Evolutionary conservation across 164 flowering plant species (phyloP).

Genomic region (Annona cherimola): DNA sequence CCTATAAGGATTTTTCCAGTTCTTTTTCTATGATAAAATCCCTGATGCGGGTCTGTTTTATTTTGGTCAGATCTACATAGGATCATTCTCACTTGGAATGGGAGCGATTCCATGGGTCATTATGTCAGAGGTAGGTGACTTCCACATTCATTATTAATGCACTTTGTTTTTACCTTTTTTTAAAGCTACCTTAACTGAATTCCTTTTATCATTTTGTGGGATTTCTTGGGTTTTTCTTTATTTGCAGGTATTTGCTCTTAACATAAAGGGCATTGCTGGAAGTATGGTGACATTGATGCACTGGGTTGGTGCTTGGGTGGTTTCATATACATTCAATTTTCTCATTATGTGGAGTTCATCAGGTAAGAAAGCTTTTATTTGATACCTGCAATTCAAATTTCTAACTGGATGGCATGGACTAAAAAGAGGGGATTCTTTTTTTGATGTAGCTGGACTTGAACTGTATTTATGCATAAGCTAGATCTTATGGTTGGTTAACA

Average conservation of each 20-base stretch:
- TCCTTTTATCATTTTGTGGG: background rate
- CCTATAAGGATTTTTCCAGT: background rate
- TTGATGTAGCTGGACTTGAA: background rate
- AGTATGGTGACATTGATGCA: constrained; percentile 79
- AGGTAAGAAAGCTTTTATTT: constrained; percentile 35
- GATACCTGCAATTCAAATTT: too few relatives aligned
- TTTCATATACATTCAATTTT: constrained; percentile 77
- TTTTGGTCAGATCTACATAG: constrained; percentile 46
- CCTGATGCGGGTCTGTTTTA: background rate
- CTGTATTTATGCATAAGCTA: too few relatives aligned
- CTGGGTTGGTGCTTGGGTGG: constrained; percentile 83
- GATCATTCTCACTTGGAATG: constrained; percentile 76
- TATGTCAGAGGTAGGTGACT: constrained; percentile 78
- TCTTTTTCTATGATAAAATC: background rate
- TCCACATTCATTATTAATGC: background rate
- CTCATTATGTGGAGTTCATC: constrained; percentile 84
- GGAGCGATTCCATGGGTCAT: constrained; percentile 95
- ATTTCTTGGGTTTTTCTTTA: background rate
- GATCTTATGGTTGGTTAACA: background rate
- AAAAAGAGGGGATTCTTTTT: background rate
- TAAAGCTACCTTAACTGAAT: background rate
- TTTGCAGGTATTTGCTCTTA: constrained; percentile 77
- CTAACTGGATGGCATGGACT: too few relatives aligned
- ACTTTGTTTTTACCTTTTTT: background rate
- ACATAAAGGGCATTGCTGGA: constrained; percentile 86